phyloP scores from a whole-genome alignment of 345 rosid genomes.

The Angophora floribunda region DNA sequence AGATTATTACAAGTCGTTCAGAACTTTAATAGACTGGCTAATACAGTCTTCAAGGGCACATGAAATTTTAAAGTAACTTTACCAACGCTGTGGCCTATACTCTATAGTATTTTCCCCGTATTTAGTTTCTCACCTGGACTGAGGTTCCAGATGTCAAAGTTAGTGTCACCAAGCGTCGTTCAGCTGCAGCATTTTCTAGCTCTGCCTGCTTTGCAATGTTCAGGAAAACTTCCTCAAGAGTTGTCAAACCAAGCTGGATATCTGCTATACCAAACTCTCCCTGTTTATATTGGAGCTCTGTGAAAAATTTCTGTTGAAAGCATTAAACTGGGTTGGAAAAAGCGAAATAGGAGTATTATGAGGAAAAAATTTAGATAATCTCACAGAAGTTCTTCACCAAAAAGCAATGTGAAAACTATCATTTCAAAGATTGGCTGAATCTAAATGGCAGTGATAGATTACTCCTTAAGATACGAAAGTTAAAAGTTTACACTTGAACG shows the following conservation, averaged over 20 bases:
- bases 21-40: not conserved
- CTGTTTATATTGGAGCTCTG: conserved; percentile 66
- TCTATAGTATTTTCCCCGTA: not conserved
- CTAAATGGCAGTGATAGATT: not conserved
- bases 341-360: not conserved
- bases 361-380: not conserved
- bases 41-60: not conserved
- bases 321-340: not conserved
- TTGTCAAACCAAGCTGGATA: conserved; percentile 79
- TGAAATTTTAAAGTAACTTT: not conserved
- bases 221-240: conserved; percentile 90
- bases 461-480: not conserved
- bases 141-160: too few species aligned
- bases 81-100: not conserved
- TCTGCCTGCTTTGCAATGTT: conserved; percentile 74
- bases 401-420: not conserved
- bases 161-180: too few species aligned
- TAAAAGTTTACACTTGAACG: too few species aligned
- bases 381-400: not conserved
- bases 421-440: not conserved
- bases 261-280: conserved; percentile 58
- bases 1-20: not conserved
- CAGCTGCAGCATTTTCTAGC: too few species aligned
- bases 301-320: conserved; percentile 39
- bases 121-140: conserved; percentile 26